Evolutionary conservation across 2,329 filamentous ascomycete genomes (phyloP), one percentile per base, ranked within the genome.

Genomic region (Clarireedia hainanense): DNA sequence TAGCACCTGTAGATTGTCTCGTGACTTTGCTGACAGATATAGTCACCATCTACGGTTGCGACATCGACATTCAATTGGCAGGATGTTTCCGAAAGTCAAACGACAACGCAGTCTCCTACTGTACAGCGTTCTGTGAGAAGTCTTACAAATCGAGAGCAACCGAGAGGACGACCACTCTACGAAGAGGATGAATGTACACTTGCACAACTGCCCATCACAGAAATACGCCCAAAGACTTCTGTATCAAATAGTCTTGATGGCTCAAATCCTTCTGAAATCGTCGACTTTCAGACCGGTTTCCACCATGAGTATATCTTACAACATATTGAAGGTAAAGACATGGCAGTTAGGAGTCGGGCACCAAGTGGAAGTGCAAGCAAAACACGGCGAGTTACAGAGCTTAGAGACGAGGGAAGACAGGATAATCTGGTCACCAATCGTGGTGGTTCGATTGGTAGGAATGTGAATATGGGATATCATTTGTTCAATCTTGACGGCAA

Each of bases 401-500:
- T 50, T 14, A 43, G 47, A 50, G 52, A 55, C 30, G 42, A 50
- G 23, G 26, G 40, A 20, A 30, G 43, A 12, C 47, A 55, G 4
- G 30, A 26, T 4, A 47, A 47, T 6, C 15, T 47, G 12, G 43
- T 47, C 14, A 47, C 43, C 23, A 26, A 47, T 26, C 43, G 24
- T 34, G 49, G 49, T 9, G 54, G 53, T 56, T 60, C 30, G 37
- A 54, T 48, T 52, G 47, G 43, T 36, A 55, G 50, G 45, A 48
- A 48, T 52, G 37, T 15, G 12, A 57, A 56, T 15, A 56, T 63
- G 34, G 60, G 55, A 4, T 58, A 57, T 42, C 58, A 62, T 20
- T 36, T 51, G 6, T 63, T 65, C 14, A 77, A 70, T 63, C 72
- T 83, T 30, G 72, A 72, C 54, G 73, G 74, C 34, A 75, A 73